These are phyloP conservation scores for Vigna trinervia DNA, from an alignment of 306 rosid genomes.

Conservation along the genomic window DNA sequence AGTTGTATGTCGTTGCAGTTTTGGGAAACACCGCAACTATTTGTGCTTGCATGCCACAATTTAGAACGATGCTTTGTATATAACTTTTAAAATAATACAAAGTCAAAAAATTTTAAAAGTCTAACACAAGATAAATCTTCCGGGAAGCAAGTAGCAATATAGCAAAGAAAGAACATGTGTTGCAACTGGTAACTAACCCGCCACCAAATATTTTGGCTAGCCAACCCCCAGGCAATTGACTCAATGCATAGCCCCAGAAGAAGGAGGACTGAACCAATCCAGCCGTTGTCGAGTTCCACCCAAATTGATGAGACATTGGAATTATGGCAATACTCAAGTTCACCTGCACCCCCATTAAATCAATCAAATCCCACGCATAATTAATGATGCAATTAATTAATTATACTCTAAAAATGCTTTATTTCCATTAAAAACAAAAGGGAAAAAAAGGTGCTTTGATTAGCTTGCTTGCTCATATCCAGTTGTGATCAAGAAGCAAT, in stretches of 20 bases:
- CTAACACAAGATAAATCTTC: neutral
- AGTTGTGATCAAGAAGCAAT: constrained; percentile 19
- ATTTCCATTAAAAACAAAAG: neutral
- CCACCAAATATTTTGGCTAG: constrained; percentile 95
- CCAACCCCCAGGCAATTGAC: constrained; percentile 99
- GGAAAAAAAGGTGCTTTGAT: neutral
- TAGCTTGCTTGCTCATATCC: neutral
- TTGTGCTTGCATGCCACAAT: no score
- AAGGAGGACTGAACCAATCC: constrained; percentile 99
- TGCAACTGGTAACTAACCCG: constrained; percentile 64
- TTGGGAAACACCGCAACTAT: no score
- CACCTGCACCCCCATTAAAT: constrained; percentile 64
- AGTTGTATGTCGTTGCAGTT: no score
- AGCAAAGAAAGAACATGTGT: neutral
- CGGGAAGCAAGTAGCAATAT: neutral
- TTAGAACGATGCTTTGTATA: no score
- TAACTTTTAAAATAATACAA: neutral
- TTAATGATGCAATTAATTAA: constrained; percentile 24
- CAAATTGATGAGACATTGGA: constrained; percentile 96
- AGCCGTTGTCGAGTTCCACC: constrained; percentile 90
- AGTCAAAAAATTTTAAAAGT: neutral
- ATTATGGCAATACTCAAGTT: constrained; percentile 94
- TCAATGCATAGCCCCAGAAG: constrained; percentile 98
- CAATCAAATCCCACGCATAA: neutral
- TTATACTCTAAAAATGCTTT: neutral